These are phyloP conservation scores for Guadua angustifolia DNA, from an alignment of 176 grass and related monocot genomes.

Conservation along the genomic window DNA sequence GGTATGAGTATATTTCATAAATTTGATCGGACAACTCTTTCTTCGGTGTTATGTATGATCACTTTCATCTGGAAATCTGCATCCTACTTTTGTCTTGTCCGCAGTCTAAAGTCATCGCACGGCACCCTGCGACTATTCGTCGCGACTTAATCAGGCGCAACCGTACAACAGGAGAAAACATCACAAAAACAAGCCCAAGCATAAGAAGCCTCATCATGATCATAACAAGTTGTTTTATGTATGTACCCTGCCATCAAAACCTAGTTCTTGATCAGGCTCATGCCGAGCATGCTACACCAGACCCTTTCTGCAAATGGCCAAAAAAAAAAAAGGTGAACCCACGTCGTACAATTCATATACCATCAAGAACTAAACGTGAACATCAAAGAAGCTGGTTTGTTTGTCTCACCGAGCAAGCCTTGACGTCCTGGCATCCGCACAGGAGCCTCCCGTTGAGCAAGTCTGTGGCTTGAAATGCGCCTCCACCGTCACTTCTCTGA, in stretches of 20 bases:
- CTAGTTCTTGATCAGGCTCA: constrained; percentile 24
- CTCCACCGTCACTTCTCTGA: constrained; percentile 76
- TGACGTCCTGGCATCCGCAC: constrained; percentile 69
- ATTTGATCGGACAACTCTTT: background rate
- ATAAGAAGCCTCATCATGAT: background rate
- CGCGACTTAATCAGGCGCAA: background rate
- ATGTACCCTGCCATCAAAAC: background rate
- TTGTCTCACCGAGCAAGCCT: constrained; percentile 54
- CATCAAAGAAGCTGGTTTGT: background rate
- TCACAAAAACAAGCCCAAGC: background rate
- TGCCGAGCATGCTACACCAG: constrained; percentile 39
- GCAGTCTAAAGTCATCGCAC: constrained; percentile 2
- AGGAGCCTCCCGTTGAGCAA: constrained; percentile 73
- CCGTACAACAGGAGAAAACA: background rate
- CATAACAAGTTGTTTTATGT: constrained; percentile 5
- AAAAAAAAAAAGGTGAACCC: background rate
- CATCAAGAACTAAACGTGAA: background rate
- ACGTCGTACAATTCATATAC: background rate
- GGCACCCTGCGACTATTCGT: too few relatives aligned
- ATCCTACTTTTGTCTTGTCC: background rate
- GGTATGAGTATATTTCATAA: background rate
- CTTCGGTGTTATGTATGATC: background rate
- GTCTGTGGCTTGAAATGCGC: constrained; percentile 56
- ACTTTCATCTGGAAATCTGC: background rate
- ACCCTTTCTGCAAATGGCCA: constrained; percentile 45